phyloP scores from a whole-genome alignment of 768 basidiomycete genomes.

The Lactifluus echinatus region DNA sequence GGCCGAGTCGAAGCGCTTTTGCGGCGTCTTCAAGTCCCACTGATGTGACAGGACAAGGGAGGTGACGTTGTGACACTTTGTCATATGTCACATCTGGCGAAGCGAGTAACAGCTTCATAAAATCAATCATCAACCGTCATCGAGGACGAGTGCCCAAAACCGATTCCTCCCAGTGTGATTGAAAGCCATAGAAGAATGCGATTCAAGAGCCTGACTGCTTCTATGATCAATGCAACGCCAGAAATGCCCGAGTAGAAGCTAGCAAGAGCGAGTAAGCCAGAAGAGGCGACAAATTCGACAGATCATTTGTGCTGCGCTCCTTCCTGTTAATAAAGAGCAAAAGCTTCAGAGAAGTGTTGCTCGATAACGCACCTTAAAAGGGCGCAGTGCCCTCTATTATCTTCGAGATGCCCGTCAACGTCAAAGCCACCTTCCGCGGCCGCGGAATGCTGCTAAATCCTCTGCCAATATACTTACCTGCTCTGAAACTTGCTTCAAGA shows the following conservation, averaged over 20 bases:
- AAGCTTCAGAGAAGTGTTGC: not conserved
- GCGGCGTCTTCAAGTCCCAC: not conserved
- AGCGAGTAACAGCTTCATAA: not conserved
- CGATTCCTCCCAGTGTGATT: conserved; percentile 5
- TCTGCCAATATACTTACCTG: not conserved
- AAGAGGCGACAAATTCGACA: not conserved
- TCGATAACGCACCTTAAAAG: not conserved
- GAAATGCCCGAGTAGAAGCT: not conserved
- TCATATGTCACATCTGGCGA: not conserved
- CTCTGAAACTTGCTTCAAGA: not conserved
- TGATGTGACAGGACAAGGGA: not conserved
- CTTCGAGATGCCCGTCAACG: not conserved
- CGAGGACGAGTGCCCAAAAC: not conserved
- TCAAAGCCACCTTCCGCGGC: not conserved
- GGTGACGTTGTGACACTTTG: not conserved
- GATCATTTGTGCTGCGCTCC: not conserved
- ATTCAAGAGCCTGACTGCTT: conserved; percentile 6
- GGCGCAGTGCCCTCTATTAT: not conserved
- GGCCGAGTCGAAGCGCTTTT: not conserved
- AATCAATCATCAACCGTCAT: not conserved
- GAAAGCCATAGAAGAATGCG: conserved; percentile 1
- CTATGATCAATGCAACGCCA: not conserved
- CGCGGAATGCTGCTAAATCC: not conserved
- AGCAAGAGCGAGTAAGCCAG: not conserved
- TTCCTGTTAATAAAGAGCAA: not conserved